A percentile compares a stretch with the other conserved stretches of the same genome.
phyloP scores from a whole-genome alignment of 129 eudicot genomes.

The Flaveria bidentis region DNA sequence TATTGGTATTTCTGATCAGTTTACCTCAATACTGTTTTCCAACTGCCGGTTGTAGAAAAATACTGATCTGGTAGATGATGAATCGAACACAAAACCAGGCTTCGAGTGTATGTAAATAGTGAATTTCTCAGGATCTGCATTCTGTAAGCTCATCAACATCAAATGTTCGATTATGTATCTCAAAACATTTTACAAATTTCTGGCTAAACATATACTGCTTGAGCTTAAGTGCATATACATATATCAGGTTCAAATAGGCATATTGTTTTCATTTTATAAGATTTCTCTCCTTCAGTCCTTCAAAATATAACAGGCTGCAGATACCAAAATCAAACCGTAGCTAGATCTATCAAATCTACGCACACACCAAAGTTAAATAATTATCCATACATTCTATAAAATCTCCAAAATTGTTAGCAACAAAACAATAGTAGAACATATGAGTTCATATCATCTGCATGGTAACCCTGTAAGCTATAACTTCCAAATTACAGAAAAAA shows the following conservation, averaged over 20 bases:
- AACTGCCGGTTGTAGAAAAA: constrained; percentile 50
- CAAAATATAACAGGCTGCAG: neutral
- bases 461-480: constrained; percentile 4
- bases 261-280: neutral
- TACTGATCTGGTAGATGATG: constrained; percentile 40
- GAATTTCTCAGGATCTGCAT: constrained; percentile 52
- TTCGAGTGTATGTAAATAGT: constrained; percentile 51
- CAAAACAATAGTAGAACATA: neutral
- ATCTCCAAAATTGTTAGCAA: neutral
- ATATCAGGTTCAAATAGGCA: constrained; percentile 1
- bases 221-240: neutral
- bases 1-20: constrained; percentile 1
- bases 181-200: neutral
- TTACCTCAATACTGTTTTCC: constrained; percentile 44
- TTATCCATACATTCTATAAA: neutral
- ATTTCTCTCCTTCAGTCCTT: neutral
- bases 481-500: neutral
- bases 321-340: neutral
- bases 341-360: neutral
- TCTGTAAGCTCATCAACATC: constrained; percentile 42
- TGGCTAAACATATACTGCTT: neutral
- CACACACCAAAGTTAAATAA: neutral
- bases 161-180: constrained; percentile 21
- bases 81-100: constrained; percentile 52
- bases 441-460: neutral